A percentile compares a stretch with the other conserved stretches of the same genome.
phyloP scores from a whole-genome alignment of 164 flowering plant species.

The Euptelea pleiosperma region DNA sequence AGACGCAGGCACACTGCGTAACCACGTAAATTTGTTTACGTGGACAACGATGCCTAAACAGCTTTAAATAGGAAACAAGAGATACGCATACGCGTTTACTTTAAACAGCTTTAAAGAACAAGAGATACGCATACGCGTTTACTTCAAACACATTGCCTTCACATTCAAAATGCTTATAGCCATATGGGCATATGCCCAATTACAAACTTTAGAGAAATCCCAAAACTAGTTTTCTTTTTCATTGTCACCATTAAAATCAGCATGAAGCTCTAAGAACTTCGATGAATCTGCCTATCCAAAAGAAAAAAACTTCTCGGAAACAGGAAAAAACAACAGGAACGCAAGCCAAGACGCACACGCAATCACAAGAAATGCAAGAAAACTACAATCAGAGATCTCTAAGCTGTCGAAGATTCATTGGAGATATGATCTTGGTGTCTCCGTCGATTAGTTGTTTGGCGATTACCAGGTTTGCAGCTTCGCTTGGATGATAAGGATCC shows the following conservation, averaged over 20 bases:
- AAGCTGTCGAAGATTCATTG: constrained; percentile 76
- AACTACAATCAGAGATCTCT: constrained; percentile 35
- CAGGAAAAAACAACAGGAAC: background rate
- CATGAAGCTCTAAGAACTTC: background rate
- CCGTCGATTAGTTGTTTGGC: constrained; percentile 83
- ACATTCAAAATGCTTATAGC: no score
- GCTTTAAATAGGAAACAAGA: no score
- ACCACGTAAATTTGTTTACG: no score
- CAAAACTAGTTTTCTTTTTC: background rate
- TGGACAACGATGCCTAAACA: no score
- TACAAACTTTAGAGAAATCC: background rate
- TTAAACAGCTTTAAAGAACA: no score
- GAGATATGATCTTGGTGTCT: constrained; percentile 50
- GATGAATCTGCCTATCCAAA: no score
- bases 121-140: no score
- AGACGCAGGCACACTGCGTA: no score
- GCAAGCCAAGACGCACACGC: background rate
- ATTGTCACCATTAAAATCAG: background rate
- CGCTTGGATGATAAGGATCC: constrained; percentile 98
- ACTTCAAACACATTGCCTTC: no score
- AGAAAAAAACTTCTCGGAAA: no score
- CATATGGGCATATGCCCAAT: no score
- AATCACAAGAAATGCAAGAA: background rate
- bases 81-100: no score
- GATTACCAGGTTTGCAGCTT: constrained; percentile 80